Evolutionary conservation across 2,329 filamentous ascomycete genomes (phyloP).

Genomic region (Dryadomyces sulphureus): DNA sequence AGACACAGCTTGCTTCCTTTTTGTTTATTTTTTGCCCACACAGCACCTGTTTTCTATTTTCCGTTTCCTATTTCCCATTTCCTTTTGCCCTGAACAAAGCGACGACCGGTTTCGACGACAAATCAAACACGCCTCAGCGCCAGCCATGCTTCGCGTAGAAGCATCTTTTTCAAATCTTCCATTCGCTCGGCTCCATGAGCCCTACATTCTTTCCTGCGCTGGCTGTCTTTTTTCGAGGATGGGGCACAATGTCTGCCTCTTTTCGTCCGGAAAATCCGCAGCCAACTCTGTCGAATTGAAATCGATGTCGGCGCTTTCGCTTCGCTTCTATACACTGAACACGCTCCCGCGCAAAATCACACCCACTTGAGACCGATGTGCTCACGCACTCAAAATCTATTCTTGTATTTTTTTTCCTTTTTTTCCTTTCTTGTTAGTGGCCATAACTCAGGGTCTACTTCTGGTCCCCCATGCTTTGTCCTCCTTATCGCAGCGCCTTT

Average conservation of each 20-base stretch:
- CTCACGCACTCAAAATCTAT: background rate
- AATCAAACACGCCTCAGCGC: background rate
- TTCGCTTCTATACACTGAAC: slow-evolving; percentile 2
- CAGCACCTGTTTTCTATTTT: slow-evolving; percentile 7
- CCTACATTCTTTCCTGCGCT: background rate
- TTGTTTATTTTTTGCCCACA: slow-evolving; percentile 15
- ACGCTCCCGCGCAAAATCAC: slow-evolving; percentile 4
- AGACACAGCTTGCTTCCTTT: background rate
- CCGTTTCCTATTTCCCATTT: slow-evolving; percentile 9
- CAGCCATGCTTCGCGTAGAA: background rate
- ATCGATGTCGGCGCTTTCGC: background rate
- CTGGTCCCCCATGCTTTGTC: slow-evolving; percentile 4
- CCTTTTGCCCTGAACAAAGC: background rate
- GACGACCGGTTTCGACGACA: background rate
- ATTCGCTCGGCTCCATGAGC: background rate
- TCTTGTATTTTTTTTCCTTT: background rate
- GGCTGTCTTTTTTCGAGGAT: background rate
- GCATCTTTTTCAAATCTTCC: background rate
- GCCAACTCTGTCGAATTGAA: background rate
- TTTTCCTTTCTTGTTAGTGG: background rate
- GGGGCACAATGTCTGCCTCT: background rate
- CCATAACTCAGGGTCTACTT: slow-evolving; percentile 4
- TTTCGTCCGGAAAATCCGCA: background rate
- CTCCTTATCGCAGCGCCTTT: slow-evolving; percentile 8
- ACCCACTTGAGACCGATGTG: background rate